A percentile compares a stretch with the other conserved stretches of the same genome.
Evolutionary conservation across 2,329 filamentous ascomycete genomes (phyloP).

Genomic region (Thelonectria rubi): DNA sequence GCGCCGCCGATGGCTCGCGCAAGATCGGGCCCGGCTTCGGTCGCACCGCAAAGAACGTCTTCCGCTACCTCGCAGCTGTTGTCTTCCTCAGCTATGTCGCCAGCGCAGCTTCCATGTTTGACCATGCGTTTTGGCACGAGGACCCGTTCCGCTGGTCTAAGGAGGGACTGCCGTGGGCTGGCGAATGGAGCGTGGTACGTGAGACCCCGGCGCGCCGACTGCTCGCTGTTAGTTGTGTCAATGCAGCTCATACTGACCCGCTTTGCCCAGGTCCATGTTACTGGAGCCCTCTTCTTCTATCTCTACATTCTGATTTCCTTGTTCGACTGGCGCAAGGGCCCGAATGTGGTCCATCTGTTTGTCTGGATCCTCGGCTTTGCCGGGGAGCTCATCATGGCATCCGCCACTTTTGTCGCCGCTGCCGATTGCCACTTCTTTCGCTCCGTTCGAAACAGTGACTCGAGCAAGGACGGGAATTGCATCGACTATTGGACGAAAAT

Average conservation of each 20-base stretch:
- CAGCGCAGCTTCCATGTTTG: constrained; percentile 76
- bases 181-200: constrained; percentile 78
- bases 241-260: constrained; percentile 33
- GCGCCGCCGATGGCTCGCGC: constrained; percentile 55
- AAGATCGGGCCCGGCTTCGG: constrained; percentile 66
- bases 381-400: constrained; percentile 77
- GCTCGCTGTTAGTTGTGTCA: constrained; percentile 17
- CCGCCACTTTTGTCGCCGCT: constrained; percentile 74
- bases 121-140: constrained; percentile 70
- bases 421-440: constrained; percentile 70
- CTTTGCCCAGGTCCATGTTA: constrained; percentile 76
- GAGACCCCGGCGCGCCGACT: constrained; percentile 18
- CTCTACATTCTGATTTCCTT: constrained; percentile 86
- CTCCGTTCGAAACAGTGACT: constrained; percentile 42
- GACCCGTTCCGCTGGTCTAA: constrained; percentile 51
- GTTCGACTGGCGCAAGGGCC: constrained; percentile 82
- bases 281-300: constrained; percentile 87
- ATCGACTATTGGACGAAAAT: constrained; percentile 55
- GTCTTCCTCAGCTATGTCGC: constrained; percentile 78
- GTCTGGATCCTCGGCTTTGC: constrained; percentile 80
- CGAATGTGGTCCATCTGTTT: constrained; percentile 79
- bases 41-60: constrained; percentile 73
- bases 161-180: constrained; percentile 73
- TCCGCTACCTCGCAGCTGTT: constrained; percentile 77
- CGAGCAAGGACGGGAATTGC: constrained; percentile 43